phyloP scores from a whole-genome alignment of 352 stramenopile genomes.

The Globisporangium camurandrum region DNA sequence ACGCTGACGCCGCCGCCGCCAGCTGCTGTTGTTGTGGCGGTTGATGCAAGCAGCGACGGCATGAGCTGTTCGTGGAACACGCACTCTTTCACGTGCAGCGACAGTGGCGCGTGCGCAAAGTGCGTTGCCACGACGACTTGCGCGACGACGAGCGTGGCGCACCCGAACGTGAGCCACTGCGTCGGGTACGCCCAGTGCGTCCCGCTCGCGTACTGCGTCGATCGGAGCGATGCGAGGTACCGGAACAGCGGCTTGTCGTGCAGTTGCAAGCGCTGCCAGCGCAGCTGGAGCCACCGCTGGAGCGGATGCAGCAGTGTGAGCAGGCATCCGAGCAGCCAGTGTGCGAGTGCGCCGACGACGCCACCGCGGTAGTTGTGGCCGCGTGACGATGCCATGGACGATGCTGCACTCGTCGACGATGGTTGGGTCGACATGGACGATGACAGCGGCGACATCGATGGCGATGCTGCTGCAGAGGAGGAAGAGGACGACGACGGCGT shows the following conservation, averaged over 20 bases:
- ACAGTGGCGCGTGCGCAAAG: constrained; percentile 38
- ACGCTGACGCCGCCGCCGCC: constrained; percentile 5
- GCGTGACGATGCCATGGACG: not conserved
- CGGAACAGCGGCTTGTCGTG: constrained; percentile 12
- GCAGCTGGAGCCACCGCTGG: constrained; percentile 17
- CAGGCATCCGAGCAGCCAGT: constrained; percentile 13
- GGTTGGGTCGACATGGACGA: not conserved
- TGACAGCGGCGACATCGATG: not conserved
- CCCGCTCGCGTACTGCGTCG: constrained; percentile 7
- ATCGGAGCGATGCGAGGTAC: constrained; percentile 6
- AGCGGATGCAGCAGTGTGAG: constrained; percentile 14
- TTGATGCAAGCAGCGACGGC: constrained; percentile 13
- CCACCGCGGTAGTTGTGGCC: constrained; percentile 4
- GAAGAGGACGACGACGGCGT: too few relatives aligned
- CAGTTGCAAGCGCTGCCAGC: constrained; percentile 19
- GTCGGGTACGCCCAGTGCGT: constrained; percentile 67
- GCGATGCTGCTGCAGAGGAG: not conserved
- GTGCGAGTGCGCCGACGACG: constrained; percentile 9
- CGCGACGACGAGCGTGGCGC: constrained; percentile 31
- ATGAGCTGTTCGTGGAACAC: constrained; percentile 49
- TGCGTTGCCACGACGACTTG: constrained; percentile 39
- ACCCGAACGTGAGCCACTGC: constrained; percentile 55
- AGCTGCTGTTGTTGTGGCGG: too few relatives aligned
- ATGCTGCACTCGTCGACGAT: not conserved
- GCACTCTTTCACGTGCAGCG: constrained; percentile 60